These are phyloP conservation scores for Multifurca ochricompacta DNA, from an alignment of 768 basidiomycete genomes.

Conservation along the genomic window DNA sequence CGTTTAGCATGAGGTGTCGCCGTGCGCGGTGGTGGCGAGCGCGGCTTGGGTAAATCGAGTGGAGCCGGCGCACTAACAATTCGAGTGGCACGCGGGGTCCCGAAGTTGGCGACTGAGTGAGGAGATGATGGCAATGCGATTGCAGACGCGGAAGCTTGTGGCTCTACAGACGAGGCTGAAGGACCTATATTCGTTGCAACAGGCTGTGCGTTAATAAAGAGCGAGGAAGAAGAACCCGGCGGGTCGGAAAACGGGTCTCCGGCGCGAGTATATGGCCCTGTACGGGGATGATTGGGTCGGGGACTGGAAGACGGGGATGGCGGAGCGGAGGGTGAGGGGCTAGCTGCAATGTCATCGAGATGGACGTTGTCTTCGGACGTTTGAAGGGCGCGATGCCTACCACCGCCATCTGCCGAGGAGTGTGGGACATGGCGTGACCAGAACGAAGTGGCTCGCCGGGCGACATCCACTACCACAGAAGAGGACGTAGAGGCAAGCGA, in stretches of 20 bases:
- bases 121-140: slow-evolving; percentile 11
- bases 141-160: neutral
- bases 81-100: slow-evolving; percentile 24
- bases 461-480: slow-evolving; percentile 51
- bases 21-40: slow-evolving; percentile 45
- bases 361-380: slow-evolving; percentile 45
- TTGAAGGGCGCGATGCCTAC: slow-evolving; percentile 42
- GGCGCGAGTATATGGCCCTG: slow-evolving; percentile 11
- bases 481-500: slow-evolving; percentile 31
- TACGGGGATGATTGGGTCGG: slow-evolving; percentile 22
- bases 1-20: slow-evolving; percentile 30
- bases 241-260: slow-evolving; percentile 46
- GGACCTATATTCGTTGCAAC: slow-evolving; percentile 25
- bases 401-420: slow-evolving; percentile 31
- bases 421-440: slow-evolving; percentile 38
- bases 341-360: slow-evolving; percentile 41
- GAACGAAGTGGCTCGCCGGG: slow-evolving; percentile 50
- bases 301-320: slow-evolving; percentile 30
- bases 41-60: slow-evolving; percentile 53
- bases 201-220: slow-evolving; percentile 34
- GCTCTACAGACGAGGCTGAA: slow-evolving; percentile 6
- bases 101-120: neutral
- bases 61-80: slow-evolving; percentile 42
- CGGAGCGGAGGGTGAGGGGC: slow-evolving; percentile 31
- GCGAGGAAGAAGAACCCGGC: slow-evolving; percentile 40